Conservation (phyloP, 495 filamentous ascomycete genomes). For the Aspergillus sclerotioniger region DNA sequence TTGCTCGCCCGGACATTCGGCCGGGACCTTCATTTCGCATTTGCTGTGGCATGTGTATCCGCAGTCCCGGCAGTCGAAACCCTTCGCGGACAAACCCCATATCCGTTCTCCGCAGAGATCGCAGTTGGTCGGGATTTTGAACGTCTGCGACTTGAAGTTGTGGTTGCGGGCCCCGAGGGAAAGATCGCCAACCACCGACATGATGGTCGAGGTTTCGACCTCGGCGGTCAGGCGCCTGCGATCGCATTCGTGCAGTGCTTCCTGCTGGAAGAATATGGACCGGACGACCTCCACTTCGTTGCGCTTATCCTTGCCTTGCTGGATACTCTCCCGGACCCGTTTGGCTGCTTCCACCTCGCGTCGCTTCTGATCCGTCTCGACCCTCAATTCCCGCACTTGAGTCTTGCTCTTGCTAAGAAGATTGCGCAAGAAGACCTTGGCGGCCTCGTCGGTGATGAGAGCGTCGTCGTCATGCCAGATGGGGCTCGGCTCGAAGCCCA, state of each 20-base stretch:
- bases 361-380: slow-evolving; percentile 78
- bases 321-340: slow-evolving; percentile 67
- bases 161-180: slow-evolving; percentile 89
- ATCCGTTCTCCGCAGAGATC: slow-evolving; percentile 94
- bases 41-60: slow-evolving; percentile 98
- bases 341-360: slow-evolving; percentile 77
- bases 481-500: slow-evolving; percentile 89
- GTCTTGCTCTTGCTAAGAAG: slow-evolving; percentile 84
- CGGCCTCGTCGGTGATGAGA: slow-evolving; percentile 77
- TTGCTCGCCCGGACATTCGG: slow-evolving; percentile 91
- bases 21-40: slow-evolving; percentile 97
- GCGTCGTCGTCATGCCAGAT: slow-evolving; percentile 93
- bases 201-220: slow-evolving; percentile 88
- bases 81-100: slow-evolving; percentile 94
- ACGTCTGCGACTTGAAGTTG: slow-evolving; percentile 94
- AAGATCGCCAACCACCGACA: slow-evolving; percentile 80
- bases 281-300: slow-evolving; percentile 79
- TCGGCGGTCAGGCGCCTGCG: slow-evolving; percentile 82
- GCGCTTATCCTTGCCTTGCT: slow-evolving; percentile 78
- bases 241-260: slow-evolving; percentile 83
- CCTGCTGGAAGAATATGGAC: slow-evolving; percentile 74
- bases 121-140: slow-evolving; percentile 98
- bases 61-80: slow-evolving; percentile 91
- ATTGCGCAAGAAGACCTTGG: slow-evolving; percentile 89
- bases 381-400: slow-evolving; percentile 72